Conservation (phyloP, 371 early-diverging fungal genomes). For the Dichotomocladium elegans region DNA sequence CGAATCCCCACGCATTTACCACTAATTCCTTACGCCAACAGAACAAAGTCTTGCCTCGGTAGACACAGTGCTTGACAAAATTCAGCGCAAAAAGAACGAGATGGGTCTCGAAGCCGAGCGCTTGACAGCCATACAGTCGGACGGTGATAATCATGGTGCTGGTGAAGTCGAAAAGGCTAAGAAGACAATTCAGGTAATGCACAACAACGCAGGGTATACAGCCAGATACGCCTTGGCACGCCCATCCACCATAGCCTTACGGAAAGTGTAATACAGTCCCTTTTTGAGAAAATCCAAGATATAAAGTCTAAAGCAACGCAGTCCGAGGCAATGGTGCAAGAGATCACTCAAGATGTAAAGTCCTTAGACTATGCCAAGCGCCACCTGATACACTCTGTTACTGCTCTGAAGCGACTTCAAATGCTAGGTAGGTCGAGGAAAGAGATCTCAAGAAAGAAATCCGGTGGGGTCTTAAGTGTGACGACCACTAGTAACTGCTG, state of each 20-base stretch:
- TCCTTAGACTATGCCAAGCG: constrained; percentile 90
- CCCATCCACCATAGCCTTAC: constrained; percentile 1
- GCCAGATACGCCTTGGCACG: background rate
- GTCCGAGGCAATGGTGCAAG: constrained; percentile 86
- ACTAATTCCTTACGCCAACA: constrained; percentile 6
- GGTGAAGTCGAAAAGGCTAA: constrained; percentile 69
- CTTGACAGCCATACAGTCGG: constrained; percentile 69
- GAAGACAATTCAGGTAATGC: constrained; percentile 60
- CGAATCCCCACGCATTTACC: background rate
- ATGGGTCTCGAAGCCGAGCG: constrained; percentile 65
- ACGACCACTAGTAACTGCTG: constrained; percentile 57
- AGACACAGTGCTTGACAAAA: constrained; percentile 62
- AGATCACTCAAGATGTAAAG: constrained; percentile 94
- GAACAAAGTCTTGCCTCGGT: constrained; percentile 71
- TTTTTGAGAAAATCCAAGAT: constrained; percentile 75
- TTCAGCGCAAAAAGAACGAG: constrained; percentile 53
- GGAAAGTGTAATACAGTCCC: too few relatives aligned
- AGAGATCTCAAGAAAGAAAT: background rate
- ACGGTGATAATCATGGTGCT: constrained; percentile 47
- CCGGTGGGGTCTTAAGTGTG: background rate
- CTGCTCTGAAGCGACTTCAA: constrained; percentile 79
- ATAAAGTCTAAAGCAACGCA: constrained; percentile 83
- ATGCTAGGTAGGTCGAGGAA: constrained; percentile 64
- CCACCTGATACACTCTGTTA: constrained; percentile 80
- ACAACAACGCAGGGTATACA: background rate